Base-by-base conservation (phyloP, 2,329 filamentous ascomycete species). In the Fusarium musae region DNA sequence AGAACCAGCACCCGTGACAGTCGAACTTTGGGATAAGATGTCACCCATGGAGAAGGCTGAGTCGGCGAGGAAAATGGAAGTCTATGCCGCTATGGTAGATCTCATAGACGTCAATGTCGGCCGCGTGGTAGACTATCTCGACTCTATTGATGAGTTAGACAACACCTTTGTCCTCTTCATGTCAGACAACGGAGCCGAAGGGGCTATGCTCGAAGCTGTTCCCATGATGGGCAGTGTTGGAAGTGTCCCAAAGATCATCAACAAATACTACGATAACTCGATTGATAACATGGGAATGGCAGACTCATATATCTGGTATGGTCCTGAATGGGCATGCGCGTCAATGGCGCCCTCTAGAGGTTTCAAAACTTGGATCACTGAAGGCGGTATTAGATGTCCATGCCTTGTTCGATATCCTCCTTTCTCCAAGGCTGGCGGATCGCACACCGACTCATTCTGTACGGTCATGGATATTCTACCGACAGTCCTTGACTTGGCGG, bases 231-330 rank as follows among this genome's bases (percentile, higher is more conserved):
- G 71, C 6, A 64, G 68, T 16, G 43, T 63, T 12, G 58, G 61
- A 3, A 75, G 49, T 9, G 73, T 78, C 39, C 60, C 58, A 13
- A 72, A 30, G 2, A 66, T 75, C 9, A 75, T 77, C 26, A 70
- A 75, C 46, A 72, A 72, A 42, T 83, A 91, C 36, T 89, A 89
- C 12, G 85, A 87, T 58, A 86, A 54, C 56, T 72, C 67, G n/a
- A 40, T 88, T 6, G 87, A 89, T 11, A 90, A 90, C 65, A 81
- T 90, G 21, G 88, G 88, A 4, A 88, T 75, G 84, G 86, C 21
- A 81, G 82, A 90, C 76, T 87, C 85, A 2, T 91, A 89, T 74
- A 86, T 90, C 68, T 91, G 88, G 88, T 90, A 91, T 70, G 89
- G 89, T 2, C 87, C 86, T 8, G 84, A 85, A 23, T 89, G 88